Base-by-base conservation (phyloP, 192 early-diverging fungal species). In the Dimargaris cristalligena region DNA sequence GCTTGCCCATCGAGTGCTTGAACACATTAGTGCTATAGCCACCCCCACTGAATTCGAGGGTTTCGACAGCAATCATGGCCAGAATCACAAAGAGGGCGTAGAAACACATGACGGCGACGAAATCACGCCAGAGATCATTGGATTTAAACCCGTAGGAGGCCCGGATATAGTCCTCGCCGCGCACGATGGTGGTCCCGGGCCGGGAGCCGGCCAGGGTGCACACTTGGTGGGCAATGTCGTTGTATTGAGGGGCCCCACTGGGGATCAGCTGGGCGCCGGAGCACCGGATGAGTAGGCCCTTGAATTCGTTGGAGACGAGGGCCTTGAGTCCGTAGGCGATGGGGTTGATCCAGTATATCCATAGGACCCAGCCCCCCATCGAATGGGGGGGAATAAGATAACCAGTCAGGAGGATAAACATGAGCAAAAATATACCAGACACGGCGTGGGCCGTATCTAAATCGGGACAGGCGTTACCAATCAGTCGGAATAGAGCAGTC, bases 331-430 rank as follows among this genome's bases (percentile, higher is more conserved):
- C 77, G 50, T 82, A 83, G 0, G 74, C 63, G 23, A 82, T 59
- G 13, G 82, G 81, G 57, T 82, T 81, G 44, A 84, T 77, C 76
- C 75, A 84, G 52, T 67, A 79, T 35, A 82, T 71, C 79, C 78
- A 80, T 30, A 59, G 69, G 30, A 82, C 68, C 80, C 77, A 79
- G n/a, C 78, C 74, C 28, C 78, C 71, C 79, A 84, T 82, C 1
- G 71, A 68, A 25, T 61, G 61, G 41, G 72, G 73, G 0, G 78
- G 78, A 61, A 84, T 78, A 52, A 79, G 70, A 57, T 80, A 87
- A 31, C 85, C 80, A 41, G 71, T 72, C 46, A 83, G 80, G 2
- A 80, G 48, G 49, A 75, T 67, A 45, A 74, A 60, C 8, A 76
- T 62, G 44, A 84, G 60, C 20, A 84, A 55, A 29, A 77, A 57